phyloP scores from a whole-genome alignment of 1,284 basidiomycete species.

The Somion occarium region DNA sequence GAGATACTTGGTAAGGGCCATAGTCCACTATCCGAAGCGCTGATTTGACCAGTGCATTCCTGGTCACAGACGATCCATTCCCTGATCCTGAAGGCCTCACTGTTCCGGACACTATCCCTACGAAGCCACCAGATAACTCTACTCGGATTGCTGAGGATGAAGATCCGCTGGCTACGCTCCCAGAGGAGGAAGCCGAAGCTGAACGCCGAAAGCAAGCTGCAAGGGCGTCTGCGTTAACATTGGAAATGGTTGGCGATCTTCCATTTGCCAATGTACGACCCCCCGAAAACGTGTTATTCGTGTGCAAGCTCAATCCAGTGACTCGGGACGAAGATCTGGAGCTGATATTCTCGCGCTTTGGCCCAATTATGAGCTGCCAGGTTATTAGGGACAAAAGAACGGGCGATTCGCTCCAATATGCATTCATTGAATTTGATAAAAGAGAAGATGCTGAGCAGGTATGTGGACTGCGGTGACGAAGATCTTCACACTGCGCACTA shows the following conservation, averaged over 20 bases:
- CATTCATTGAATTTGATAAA: conserved; percentile 98
- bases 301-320: conserved; percentile 97
- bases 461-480: conserved; percentile 15
- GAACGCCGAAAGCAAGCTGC: conserved; percentile 82
- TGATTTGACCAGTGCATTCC: conserved; percentile 1
- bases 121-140: conserved; percentile 75
- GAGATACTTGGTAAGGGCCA: conserved; percentile 76
- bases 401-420: conserved; percentile 95
- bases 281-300: conserved; percentile 97
- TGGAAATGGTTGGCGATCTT: conserved; percentile 99
- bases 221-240: conserved; percentile 87
- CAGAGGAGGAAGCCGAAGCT: conserved; percentile 81
- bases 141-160: conserved; percentile 91
- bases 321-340: conserved; percentile 96
- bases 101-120: conserved; percentile 75
- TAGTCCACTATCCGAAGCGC: conserved; percentile 7
- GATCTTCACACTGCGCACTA: neutral
- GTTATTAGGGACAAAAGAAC: conserved; percentile 95
- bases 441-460: conserved; percentile 91
- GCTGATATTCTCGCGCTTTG: conserved; percentile 95
- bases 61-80: conserved; percentile 85
- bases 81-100: conserved; percentile 78
- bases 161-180: conserved; percentile 70
- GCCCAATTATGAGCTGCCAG: conserved; percentile 94
- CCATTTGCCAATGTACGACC: conserved; percentile 98